Percentiles rank a stretch among this genome's conserved stretches.
These are phyloP conservation scores for Camellia sinensis DNA, from an alignment of 148 eudicot genomes.

Conservation along the genomic window DNA sequence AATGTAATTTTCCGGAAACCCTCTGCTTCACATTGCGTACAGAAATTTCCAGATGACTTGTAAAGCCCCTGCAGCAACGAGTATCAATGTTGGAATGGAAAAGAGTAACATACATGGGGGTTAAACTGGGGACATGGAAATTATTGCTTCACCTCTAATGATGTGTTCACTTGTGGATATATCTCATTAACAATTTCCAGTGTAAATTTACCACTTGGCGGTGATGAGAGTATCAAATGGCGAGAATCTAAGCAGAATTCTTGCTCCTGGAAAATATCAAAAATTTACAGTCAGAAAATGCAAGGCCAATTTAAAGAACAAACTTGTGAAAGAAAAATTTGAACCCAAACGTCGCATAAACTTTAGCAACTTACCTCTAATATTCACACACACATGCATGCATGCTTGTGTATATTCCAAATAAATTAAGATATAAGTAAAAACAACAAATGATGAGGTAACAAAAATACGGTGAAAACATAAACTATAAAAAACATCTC, in stretches of 20 bases:
- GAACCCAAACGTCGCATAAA: not conserved
- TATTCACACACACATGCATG: no score
- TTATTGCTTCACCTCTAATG: slow-evolving; percentile 64
- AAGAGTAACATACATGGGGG: slow-evolving; percentile 7
- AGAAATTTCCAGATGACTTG: slow-evolving; percentile 86
- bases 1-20: slow-evolving; percentile 96
- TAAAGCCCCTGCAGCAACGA: slow-evolving; percentile 71
- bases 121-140: not conserved
- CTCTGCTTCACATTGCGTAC: slow-evolving; percentile 99
- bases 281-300: not conserved
- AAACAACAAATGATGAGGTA: not conserved
- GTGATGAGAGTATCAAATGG: slow-evolving; percentile 65
- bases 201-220: slow-evolving; percentile 68
- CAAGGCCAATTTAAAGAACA: not conserved
- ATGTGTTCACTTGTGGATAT: slow-evolving; percentile 86
- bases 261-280: slow-evolving; percentile 52
- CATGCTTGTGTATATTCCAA: no score
- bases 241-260: slow-evolving; percentile 72
- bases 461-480: not conserved
- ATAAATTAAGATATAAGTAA: no score
- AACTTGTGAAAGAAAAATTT: slow-evolving; percentile 7
- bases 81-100: not conserved
- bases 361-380: not conserved
- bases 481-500: no score
- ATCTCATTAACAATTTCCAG: slow-evolving; percentile 86